Evolutionary conservation across 441 rosid species (phyloP).

Genomic region (Monsonia emarginata): DNA sequence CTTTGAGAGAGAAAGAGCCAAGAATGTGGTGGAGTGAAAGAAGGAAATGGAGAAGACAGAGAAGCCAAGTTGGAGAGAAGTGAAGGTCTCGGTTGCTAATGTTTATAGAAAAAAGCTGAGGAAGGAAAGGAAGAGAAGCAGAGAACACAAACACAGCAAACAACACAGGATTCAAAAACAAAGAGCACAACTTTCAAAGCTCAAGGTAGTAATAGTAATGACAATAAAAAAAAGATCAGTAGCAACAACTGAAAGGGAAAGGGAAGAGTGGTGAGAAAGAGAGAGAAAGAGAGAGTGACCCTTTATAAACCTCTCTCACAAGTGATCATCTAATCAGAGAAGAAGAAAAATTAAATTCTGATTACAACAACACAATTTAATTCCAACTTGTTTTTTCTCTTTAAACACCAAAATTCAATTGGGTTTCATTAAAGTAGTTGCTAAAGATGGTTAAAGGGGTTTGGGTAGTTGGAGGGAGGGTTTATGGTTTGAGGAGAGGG

Average conservation of each 20-base stretch:
- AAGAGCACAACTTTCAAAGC: background rate
- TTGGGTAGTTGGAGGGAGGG: conserved; percentile 24
- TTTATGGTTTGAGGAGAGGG: conserved; percentile 11
- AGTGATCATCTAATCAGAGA: background rate
- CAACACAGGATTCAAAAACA: background rate
- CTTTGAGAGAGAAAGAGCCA: background rate
- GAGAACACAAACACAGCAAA: background rate
- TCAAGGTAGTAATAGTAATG: conserved; percentile 5
- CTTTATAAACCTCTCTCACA: background rate
- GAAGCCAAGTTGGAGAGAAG: background rate
- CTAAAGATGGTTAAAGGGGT: conserved; percentile 11
- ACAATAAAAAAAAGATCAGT: background rate
- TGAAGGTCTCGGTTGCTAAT: background rate
- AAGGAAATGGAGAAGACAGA: background rate
- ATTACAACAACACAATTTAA: background rate
- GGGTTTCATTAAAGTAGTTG: background rate
- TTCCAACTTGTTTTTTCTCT: background rate
- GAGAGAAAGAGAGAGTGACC: background rate
- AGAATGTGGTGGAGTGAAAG: background rate
- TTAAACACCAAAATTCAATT: background rate
- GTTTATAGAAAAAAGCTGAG: background rate
- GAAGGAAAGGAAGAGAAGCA: background rate
- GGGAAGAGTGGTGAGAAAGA: too few relatives aligned
- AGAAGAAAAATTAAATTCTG: background rate
- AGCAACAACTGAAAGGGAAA: background rate